Percentiles rank a stretch among this genome's conserved stretches.
phyloP scores from a whole-genome alignment of 2,329 filamentous ascomycete genomes.

The Simplicillium aogashimaense region DNA sequence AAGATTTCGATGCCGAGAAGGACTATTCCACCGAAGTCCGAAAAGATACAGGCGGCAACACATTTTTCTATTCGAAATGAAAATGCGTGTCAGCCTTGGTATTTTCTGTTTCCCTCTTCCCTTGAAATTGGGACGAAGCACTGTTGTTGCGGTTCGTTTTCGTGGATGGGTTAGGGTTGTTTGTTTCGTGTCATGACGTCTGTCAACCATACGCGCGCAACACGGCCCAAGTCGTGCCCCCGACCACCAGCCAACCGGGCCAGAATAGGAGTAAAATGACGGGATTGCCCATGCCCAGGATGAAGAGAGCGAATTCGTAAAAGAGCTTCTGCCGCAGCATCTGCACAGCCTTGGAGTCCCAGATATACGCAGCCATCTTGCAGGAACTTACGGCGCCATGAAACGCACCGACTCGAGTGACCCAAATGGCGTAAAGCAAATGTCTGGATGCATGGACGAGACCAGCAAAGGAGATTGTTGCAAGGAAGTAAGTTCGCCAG shows the following conservation, averaged over 20 bases:
- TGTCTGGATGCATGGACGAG: conserved; percentile 14
- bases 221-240: conserved; percentile 19
- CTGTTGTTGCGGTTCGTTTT: not conserved
- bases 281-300: conserved; percentile 39
- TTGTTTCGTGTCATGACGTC: conserved; percentile 2
- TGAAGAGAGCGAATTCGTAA: conserved; percentile 39
- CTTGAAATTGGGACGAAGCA: not conserved
- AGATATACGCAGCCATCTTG: conserved; percentile 17
- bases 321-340: conserved; percentile 35
- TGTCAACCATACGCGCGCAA: conserved; percentile 13
- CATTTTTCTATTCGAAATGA: conserved; percentile 69
- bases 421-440: conserved; percentile 15
- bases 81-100: not conserved
- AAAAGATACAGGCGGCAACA: conserved; percentile 80
- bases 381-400: conserved; percentile 18
- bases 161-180: not conserved
- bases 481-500: conserved; percentile 19
- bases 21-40: conserved; percentile 71
- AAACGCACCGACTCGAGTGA: conserved; percentile 17
- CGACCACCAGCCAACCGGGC: conserved; percentile 45
- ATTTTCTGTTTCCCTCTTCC: not conserved
- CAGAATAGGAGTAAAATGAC: conserved; percentile 43
- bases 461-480: conserved; percentile 14
- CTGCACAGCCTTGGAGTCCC: conserved; percentile 25
- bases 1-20: conserved; percentile 83